These are phyloP conservation scores for Fusarium algeriense DNA, from an alignment of 2,329 filamentous ascomycete genomes.

Conservation along the genomic window DNA sequence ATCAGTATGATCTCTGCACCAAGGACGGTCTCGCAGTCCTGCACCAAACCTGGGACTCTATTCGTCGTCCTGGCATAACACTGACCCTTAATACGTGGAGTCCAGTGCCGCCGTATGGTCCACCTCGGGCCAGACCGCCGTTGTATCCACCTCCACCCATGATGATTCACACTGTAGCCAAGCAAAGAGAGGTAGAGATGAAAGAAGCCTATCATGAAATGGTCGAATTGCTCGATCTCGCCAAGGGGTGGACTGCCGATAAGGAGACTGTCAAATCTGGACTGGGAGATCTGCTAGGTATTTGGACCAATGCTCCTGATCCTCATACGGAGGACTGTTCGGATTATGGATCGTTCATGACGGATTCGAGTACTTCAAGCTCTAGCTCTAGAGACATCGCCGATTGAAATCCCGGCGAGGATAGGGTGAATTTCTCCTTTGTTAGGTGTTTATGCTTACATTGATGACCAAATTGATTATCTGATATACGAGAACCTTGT, in stretches of 20 bases:
- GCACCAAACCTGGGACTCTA: not conserved
- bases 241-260: accelerated
- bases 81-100: not conserved
- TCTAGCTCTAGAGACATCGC: not conserved
- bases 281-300: not conserved
- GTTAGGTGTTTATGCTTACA: not conserved
- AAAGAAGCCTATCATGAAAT: not conserved
- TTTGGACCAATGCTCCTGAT: slow-evolving; percentile 18
- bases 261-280: not conserved
- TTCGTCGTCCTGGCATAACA: slow-evolving; percentile 7
- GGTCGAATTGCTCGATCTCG: not conserved
- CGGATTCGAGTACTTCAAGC: not conserved
- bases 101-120: not conserved
- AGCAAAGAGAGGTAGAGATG: not conserved
- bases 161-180: too few relatives aligned
- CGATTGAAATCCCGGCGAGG: not conserved
- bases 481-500: not conserved
- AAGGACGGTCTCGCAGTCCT: not conserved
- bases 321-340: not conserved
- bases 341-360: not conserved
- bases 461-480: slow-evolving; percentile 1
- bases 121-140: too few relatives aligned
- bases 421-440: not conserved
- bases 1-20: not conserved
- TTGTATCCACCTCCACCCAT: not conserved